Base-by-base conservation (phyloP, 2,329 filamentous ascomycete genomes). In the Cordyceps fumosorosea region DNA sequence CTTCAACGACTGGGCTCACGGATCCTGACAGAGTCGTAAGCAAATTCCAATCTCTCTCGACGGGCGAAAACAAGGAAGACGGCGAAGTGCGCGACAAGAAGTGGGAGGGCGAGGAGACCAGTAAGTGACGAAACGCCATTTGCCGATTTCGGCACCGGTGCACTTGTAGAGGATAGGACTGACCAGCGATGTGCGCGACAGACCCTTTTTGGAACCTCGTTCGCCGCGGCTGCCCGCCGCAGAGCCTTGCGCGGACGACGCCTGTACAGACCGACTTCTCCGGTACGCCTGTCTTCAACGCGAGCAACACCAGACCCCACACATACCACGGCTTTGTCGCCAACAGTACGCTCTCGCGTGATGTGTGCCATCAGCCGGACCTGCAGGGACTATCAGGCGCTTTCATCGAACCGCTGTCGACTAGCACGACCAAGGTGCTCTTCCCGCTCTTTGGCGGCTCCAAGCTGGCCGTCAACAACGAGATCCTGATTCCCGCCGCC, bases 361-460 rank as follows among this genome's bases (percentile, higher is more conserved):
- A 88, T 61, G 76, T 89, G 42, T 89, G 87, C 71, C 86, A 87
- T 63, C 84, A 89, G 59, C 84, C 86, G 0, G 82, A 86, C 64
- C 75, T 89, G 3, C 80, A 86, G 62, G 80, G 81, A 48, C 78
- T 87, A 2, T 84, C 89, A 65, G 86, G 87, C 48, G 83, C 89
- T 66, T 80, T 89, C 52, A 86, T 88, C 68, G 78, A 82, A 54
- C 84, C 85, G 0, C 76, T 86, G 24, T 81, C 81, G 12, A 81
- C 82, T 0, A 77, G 80, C 2, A 77, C 84, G 1, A 86, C 84
- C 45, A 81, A 80, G 64, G 77, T 80, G 5, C 73, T 89, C 20
- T 80, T 88, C 51, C 87, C 87, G 22, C 78, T 90, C 69, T 89
- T 90, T 65, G 83, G 86, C 50, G 87, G 87, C 63, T 89, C 85